These are phyloP conservation scores for Podila epigama DNA, from an alignment of 192 early-diverging fungal species.

Conservation along the genomic window DNA sequence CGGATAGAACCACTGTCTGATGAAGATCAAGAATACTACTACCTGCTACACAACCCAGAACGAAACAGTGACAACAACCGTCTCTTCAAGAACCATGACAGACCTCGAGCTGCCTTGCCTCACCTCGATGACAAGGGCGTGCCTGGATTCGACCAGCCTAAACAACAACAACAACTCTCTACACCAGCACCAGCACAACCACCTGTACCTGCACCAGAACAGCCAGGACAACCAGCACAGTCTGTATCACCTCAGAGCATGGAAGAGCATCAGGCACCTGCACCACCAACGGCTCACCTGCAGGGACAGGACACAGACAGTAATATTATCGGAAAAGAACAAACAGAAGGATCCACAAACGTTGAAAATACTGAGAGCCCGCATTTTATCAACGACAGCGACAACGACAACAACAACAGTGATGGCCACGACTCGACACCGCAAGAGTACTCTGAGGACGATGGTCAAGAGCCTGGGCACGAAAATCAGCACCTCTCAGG, in stretches of 20 bases:
- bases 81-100: constrained; percentile 25
- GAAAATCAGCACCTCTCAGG: too few species aligned
- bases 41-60: not conserved
- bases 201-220: not conserved
- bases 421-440: too few species aligned
- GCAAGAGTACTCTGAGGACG: too few species aligned
- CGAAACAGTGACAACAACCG: not conserved
- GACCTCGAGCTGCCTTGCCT: constrained; percentile 29
- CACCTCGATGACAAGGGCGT: constrained; percentile 20
- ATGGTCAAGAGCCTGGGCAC: too few species aligned
- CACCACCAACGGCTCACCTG: not conserved
- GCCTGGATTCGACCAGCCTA: not conserved
- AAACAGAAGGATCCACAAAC: not conserved
- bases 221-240: not conserved
- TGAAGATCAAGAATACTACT: not conserved
- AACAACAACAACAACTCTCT: not conserved
- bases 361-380: constrained; percentile 14
- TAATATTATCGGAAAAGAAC: too few species aligned
- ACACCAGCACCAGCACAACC: not conserved
- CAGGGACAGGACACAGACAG: too few species aligned
- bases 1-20: not conserved
- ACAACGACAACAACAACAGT: not conserved
- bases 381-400: not conserved
- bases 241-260: not conserved
- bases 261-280: not conserved